Evolutionary conservation across 2,329 filamentous ascomycete genomes (phyloP).

Genomic region (Biscogniauxia mediterranea): DNA sequence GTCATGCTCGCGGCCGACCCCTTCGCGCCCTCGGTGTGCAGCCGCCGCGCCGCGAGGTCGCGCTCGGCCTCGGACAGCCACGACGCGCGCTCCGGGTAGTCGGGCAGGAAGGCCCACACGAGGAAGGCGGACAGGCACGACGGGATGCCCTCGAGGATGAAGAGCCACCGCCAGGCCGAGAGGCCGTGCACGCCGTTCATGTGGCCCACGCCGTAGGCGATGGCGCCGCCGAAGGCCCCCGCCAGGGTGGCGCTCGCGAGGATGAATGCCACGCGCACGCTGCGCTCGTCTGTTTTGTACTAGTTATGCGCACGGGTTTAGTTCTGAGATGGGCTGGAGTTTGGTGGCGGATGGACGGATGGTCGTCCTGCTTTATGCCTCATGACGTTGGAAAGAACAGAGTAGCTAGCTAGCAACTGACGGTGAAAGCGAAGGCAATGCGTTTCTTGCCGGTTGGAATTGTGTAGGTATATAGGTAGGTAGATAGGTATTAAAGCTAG

Average conservation of each 20-base stretch:
- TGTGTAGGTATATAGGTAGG: background rate
- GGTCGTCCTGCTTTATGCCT: too few relatives aligned
- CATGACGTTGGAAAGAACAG: too few relatives aligned
- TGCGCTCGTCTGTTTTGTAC: constrained; percentile 69
- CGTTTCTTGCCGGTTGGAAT: too few relatives aligned
- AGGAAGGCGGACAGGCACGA: constrained; percentile 54
- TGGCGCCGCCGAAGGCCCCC: constrained; percentile 72
- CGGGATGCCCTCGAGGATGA: constrained; percentile 43
- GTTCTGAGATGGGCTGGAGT: too few relatives aligned
- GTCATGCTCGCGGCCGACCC: constrained; percentile 62
- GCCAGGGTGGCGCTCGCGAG: constrained; percentile 68
- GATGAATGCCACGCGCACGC: constrained; percentile 69
- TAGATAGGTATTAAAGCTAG: background rate
- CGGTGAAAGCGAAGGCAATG: too few relatives aligned
- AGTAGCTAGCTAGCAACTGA: constrained; percentile 2
- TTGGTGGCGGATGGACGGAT: too few relatives aligned
- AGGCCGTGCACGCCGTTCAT: constrained; percentile 64
- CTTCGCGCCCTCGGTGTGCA: constrained; percentile 48
- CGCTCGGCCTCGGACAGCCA: constrained; percentile 62
- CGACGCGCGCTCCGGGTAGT: constrained; percentile 62
- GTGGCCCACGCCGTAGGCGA: constrained; percentile 71
- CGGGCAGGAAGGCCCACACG: constrained; percentile 62
- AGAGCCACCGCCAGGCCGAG: constrained; percentile 70
- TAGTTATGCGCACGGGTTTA: constrained; percentile 2
- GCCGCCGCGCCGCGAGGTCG: constrained; percentile 46